Base-by-base conservation (phyloP, 2,329 filamentous ascomycete genomes). In the Reticulascus tulasneorum region DNA sequence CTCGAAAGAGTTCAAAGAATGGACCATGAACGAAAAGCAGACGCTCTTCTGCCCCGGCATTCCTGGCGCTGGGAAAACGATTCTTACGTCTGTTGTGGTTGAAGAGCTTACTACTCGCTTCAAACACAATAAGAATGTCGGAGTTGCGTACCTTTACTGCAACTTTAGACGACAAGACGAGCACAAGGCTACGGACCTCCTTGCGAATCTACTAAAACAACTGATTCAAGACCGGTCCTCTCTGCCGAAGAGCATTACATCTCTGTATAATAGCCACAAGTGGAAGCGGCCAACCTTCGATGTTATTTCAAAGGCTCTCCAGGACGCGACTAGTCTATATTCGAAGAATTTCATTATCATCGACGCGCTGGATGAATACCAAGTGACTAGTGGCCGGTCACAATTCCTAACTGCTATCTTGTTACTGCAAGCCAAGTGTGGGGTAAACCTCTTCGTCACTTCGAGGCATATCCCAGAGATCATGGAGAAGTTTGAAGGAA, bases 31-130 rank as follows among this genome's bases (percentile, higher is more conserved):
- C 0, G 17, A 37, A 0, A 44, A 43, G 1, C 40, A 52, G 20
- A 64, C 53, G 0, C 37, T 74, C 0, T 67, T 68, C 35, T 73
- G 64, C 42, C 57, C 54, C 5, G 66, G 68, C 0, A 66, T 67
- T 17, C 66, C 66, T 0, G 68, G 69, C 1, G 60, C 67, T 0
- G 68, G 69, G 5, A 75, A 75, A 23, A 51, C 49, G 1, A 39
- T 53, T 2, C 21, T 53, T 13, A 34, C 44, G 2, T 48, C 51
- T 0, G 39, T 50, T 3, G 36, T 54, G 0, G n/a, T 49, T 4
- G 41, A 50, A 0, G 17, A 54, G 3, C 15, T 52, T 1, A 9
- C 13, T 1, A 37, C 24, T 3, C 32, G 23, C 4, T 57, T 56
- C 23, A n/a, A 11, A 4, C 7, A 38, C 0, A 16, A 46, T 3